These are phyloP conservation scores for Chenopodium berlandieri DNA, from an alignment of 148 eudicot genomes.

Conservation along the genomic window DNA sequence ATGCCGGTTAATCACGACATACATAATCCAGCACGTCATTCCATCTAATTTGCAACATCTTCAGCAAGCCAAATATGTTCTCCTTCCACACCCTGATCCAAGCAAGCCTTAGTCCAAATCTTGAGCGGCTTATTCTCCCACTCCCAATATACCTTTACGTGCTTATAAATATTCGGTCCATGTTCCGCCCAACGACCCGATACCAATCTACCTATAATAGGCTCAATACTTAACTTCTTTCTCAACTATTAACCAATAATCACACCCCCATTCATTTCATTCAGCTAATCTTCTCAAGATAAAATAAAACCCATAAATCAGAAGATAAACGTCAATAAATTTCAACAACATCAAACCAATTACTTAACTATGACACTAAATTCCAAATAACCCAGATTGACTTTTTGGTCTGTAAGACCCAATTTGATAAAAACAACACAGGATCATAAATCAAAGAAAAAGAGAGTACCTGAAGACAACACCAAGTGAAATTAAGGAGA, in stretches of 20 bases:
- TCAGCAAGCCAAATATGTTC: neutral
- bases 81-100: neutral
- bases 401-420: neutral
- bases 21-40: neutral
- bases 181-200: neutral
- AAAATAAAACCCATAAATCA: neutral
- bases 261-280: neutral
- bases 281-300: neutral
- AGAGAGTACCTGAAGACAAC: slow-evolving; percentile 57
- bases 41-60: neutral
- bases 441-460: neutral
- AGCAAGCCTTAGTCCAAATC: neutral
- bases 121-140: neutral
- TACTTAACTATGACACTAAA: neutral
- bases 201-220: neutral
- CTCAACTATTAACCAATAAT: neutral
- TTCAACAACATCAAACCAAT: neutral
- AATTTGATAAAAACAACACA: neutral
- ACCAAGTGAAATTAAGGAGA: slow-evolving; percentile 71
- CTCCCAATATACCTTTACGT: no score
- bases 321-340: neutral
- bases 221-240: neutral
- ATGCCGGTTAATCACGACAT: neutral
- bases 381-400: neutral
- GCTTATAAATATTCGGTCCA: no score